Base-by-base conservation (phyloP, 1,284 basidiomycete genomes). In the Sanghuangporus sanghuang region DNA sequence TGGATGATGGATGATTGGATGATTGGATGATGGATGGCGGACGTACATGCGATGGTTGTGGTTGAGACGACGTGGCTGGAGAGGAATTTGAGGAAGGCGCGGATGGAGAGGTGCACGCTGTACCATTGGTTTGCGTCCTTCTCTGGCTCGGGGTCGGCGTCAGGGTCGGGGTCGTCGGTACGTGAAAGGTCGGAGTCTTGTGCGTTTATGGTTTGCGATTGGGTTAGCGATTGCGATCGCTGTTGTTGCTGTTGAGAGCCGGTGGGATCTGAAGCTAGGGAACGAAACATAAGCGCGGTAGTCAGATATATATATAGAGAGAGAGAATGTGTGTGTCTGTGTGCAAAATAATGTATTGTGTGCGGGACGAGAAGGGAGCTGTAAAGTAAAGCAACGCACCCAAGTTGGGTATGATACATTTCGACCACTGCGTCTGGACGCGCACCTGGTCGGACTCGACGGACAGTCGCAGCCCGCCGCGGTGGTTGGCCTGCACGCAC, bases 31-130 rank as follows among this genome's bases (percentile, higher is more conserved):
- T n/a, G n/a, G n/a, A n/a, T n/a, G n/a, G n/a, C n/a, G n/a, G n/a
- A n/a, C n/a, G 64, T 70, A 94, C 93, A 93, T 14, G 92, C 92
- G 66, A 96, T 93, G 0, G 93, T 94, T 1, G 89, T 88, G 0
- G 87, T 90, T 1, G 90, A 92, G n/a, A 95, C 85, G 56, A 90
- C 83, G 73, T 95, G 89, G 64, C 89, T 89, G 63, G 85, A 90
- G 56, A 96, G 77, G 74, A 95, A 95, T 73, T 92, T 93, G 67
- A 90, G 79, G 70, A 95, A 86, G 65, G 89, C 91, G 60, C 84
- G 84, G 52, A 89, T 84, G 1, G 89, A 87, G 2, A 95, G 81
- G 6, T 86, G 79, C 1, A 92, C 88, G 6, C 81, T 80, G 71
- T 85, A 89, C 68, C 90, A 76, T 61, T 86, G 75, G 14, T 83